Base-by-base conservation (phyloP, 2,329 filamentous ascomycete genomes). In the Helicocarpus griseus region DNA sequence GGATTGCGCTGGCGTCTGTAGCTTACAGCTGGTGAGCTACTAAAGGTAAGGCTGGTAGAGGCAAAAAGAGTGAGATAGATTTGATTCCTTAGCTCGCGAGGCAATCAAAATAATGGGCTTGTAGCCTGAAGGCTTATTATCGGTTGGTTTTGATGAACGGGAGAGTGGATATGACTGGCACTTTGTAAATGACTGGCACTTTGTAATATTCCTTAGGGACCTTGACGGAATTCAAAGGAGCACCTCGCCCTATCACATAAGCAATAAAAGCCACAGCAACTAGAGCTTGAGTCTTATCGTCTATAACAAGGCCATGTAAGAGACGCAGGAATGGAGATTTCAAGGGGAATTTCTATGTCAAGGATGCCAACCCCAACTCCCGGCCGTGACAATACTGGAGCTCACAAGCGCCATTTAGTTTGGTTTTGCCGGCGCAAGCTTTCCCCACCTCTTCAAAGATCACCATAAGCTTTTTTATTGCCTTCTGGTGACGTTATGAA, bases 51-150 rank as follows among this genome's bases (percentile, higher is more conserved):
- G 21, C 29, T 54, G 21, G 48, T 57, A 33, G 51, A 53, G 31
- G 45, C 28, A 44, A 57, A 56, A 41, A 57, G 49, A 26, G 24
- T 36, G 19, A 48, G 44, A 41, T 54, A 57, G 49, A 57, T 57
- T 49, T 48, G 51, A 26, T 54, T 35, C 36, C 54, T 52, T 13
- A 57, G 24, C 49, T 57, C 54, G 19, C 51, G 28, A 22, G 55
- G 54, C n/a, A 57, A 49, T 21, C 45, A 9, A 29, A 48, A 35
- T 35, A 48, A 5, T 2, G 45, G 45, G 17, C 29, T 48, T 5
- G 5, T 19, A 7, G 17, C 14, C 45, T 48, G 45, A 5, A 13
- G 45, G 8, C 24, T 29, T 2, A 48, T 48, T 35, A 6, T 7
- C 38, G n/a, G 38, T 31, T 31, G 29, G 38, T 11, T 14, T 26